Evolutionary conservation across 495 filamentous ascomycete genomes (phyloP), one percentile per base, ranked within the genome.

Genomic region (Hypoxylon subgilvum): DNA sequence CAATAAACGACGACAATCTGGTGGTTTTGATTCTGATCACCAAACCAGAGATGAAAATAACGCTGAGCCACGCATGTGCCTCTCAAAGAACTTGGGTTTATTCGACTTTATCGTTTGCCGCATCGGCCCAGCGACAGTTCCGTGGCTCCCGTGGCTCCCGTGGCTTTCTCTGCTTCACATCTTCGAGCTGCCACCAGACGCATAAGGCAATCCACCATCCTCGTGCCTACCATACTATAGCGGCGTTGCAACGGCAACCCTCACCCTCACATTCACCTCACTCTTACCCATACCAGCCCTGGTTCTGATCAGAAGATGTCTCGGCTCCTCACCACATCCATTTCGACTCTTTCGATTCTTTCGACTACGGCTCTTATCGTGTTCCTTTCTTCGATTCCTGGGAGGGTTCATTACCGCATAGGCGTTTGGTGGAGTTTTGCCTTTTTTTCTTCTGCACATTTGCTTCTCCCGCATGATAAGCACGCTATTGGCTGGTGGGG

Each of bases 1-100:
- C 82, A 88, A 68, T 87, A 67, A 53, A 25, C 23, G 17, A 23
- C 36, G 49, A 31, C 21, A 1, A 28, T 22, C 19, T 35, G 10
- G n/a, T 18, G 9, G 13, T 44, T 27, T 48, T 34, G 30, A 36
- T 43, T 48, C 45, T 42, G 13, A 49, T 55, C 23, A 22, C 19
- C 7, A 28, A 45, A 10, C 39, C 38, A 28, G 34, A 41, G 23
- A 35, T 49, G 21, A 7, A 22, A 31, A 28, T n/a, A 14, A 56
- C 36, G 32, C 21, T 46, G 7, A n/a, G 40, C 2, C 21, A 30
- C 27, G 23, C 32, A 25, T 13, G 22, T 25, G 22, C 42, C 53
- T 17, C 21, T 32, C 21, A 42, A 42, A 31, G 44, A 34, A 9
- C 38, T 51, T 54, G 23, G 39, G 41, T 32, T 19, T 45, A 38